Percentiles rank a stretch among this genome's conserved stretches.
phyloP scores from a whole-genome alignment of 306 rosid genomes.

The Malus orientalis region DNA sequence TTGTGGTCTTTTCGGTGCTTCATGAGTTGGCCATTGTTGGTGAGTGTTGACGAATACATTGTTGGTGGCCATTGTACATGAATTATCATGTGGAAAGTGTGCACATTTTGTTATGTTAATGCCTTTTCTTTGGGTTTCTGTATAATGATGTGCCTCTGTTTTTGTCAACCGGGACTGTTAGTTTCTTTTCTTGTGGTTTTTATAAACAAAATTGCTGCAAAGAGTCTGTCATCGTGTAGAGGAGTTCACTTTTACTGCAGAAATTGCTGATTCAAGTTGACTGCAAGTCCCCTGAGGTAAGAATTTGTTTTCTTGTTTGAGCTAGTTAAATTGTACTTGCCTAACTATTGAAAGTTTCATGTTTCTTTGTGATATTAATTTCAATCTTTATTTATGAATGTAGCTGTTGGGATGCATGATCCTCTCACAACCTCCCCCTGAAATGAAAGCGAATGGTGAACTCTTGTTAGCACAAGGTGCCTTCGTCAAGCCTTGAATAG shows the following conservation, averaged over 20 bases:
- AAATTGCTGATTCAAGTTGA: constrained; percentile 55
- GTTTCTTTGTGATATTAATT: background rate
- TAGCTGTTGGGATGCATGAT: background rate
- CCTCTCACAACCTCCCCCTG: no score
- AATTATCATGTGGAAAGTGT: background rate
- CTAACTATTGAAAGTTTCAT: background rate
- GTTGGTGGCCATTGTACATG: background rate
- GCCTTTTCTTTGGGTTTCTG: background rate
- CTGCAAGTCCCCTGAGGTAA: constrained; percentile 59
- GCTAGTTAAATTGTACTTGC: background rate
- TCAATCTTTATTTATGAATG: constrained; percentile 6
- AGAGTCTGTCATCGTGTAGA: constrained; percentile 37
- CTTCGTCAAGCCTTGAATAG: no score
- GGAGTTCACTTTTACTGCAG: constrained; percentile 66
- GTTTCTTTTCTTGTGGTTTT: background rate
- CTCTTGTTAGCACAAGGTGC: no score
- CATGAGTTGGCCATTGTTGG: background rate
- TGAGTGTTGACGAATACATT: background rate
- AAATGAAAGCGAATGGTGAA: no score
- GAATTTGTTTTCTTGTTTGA: background rate
- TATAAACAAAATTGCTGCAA: background rate
- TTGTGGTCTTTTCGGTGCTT: background rate
- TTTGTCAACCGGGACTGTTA: background rate
- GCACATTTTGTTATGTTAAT: background rate
- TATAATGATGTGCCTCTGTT: background rate